Conservation (phyloP, 2,329 filamentous ascomycete species). For the Coniochaeta ligniaria region DNA sequence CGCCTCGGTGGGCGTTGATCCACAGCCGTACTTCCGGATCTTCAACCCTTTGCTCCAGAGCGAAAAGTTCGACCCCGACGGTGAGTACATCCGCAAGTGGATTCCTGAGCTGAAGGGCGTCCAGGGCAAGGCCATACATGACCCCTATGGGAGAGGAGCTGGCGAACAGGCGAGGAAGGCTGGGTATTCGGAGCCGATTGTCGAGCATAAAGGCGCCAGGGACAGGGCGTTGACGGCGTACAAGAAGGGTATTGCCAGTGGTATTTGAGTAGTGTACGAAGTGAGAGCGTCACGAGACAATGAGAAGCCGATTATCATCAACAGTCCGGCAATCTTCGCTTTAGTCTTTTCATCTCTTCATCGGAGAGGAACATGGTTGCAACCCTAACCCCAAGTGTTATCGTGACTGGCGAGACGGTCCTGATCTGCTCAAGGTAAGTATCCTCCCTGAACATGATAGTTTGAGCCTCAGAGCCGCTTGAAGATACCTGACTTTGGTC, state of each 20-base stretch:
- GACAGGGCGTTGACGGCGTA: conserved; percentile 36
- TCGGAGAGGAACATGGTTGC: too few species aligned
- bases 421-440: too few species aligned
- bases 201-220: conserved; percentile 64
- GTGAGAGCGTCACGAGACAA: too few species aligned
- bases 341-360: too few species aligned
- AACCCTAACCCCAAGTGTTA: too few species aligned
- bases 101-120: conserved; percentile 64
- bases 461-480: too few species aligned
- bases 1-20: conserved; percentile 28
- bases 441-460: too few species aligned
- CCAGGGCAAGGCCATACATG: conserved; percentile 65
- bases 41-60: conserved; percentile 83
- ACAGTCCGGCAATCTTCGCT: too few species aligned
- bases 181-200: conserved; percentile 69
- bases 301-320: too few species aligned
- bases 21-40: conserved; percentile 77
- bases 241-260: conserved; percentile 17
- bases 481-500: too few species aligned
- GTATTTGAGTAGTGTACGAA: conserved; percentile 4
- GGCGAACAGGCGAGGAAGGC: conserved; percentile 50
- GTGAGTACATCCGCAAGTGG: conserved; percentile 78
- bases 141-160: conserved; percentile 65
- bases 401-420: too few species aligned
- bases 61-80: conserved; percentile 75